A percentile compares a stretch with the other conserved stretches of the same genome.
Evolutionary conservation across 129 eudicot genomes (phyloP).

Genomic region (Rutidosis leptorrhynchoides): DNA sequence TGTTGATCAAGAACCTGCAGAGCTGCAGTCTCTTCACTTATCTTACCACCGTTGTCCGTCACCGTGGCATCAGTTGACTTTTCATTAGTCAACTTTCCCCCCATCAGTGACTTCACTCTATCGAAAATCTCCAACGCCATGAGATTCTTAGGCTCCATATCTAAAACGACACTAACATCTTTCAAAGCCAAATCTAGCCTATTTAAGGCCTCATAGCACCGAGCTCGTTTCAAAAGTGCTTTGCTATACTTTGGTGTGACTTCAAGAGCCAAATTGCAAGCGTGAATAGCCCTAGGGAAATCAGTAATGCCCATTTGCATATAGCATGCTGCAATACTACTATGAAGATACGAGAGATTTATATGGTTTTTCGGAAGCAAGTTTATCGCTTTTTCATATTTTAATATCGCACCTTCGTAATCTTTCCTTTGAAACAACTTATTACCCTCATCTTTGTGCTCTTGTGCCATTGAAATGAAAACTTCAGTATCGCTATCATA

Average conservation of each 20-base stretch:
- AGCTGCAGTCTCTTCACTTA: conserved; percentile 25
- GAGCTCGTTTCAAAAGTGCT: conserved; percentile 83
- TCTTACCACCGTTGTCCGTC: conserved; percentile 4
- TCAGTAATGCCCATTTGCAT: conserved; percentile 86
- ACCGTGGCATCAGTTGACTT: conserved; percentile 6
- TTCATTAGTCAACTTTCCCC: conserved; percentile 25
- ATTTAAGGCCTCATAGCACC: conserved; percentile 78
- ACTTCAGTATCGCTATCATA: conserved; percentile 62
- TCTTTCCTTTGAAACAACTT: conserved; percentile 69
- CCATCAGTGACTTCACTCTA: conserved; percentile 45
- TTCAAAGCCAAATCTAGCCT: conserved; percentile 64
- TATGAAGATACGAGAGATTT: conserved; percentile 58
- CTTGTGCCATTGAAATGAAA: conserved; percentile 70
- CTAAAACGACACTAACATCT: conserved; percentile 57
- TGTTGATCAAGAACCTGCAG: conserved; percentile 34
- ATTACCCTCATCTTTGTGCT: conserved; percentile 81
- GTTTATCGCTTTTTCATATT: conserved; percentile 71
- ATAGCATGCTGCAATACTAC: conserved; percentile 80
- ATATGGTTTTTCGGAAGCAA: conserved; percentile 74
- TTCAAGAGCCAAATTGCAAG: conserved; percentile 89
- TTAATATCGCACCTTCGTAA: conserved; percentile 72
- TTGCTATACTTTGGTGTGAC: conserved; percentile 79
- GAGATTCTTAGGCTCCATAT: conserved; percentile 73
- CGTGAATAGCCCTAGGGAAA: conserved; percentile 76
- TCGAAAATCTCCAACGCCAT: conserved; percentile 72